phyloP scores from a whole-genome alignment of 2,329 filamentous ascomycete species.

The Aspergillus bombycis region DNA sequence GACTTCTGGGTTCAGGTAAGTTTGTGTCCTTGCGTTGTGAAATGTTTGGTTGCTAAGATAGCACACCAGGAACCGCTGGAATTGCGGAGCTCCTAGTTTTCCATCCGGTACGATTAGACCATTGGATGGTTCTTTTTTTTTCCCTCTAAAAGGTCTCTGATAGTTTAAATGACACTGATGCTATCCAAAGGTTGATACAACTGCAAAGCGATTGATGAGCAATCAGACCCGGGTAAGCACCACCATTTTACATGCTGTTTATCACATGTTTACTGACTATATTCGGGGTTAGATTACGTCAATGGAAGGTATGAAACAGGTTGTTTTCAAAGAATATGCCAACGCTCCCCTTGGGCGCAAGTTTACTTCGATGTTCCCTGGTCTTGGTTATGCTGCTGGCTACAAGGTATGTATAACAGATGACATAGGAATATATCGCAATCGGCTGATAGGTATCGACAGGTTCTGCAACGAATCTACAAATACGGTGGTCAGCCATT shows the following conservation, averaged over 20 bases:
- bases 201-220: slow-evolving; percentile 98
- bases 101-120: slow-evolving; percentile 68
- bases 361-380: slow-evolving; percentile 95
- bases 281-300: slow-evolving; percentile 56
- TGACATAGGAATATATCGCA: not conserved
- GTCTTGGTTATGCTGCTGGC: slow-evolving; percentile 93
- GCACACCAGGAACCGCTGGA: slow-evolving; percentile 74
- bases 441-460: slow-evolving; percentile 20
- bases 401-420: slow-evolving; percentile 71
- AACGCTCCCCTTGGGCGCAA: slow-evolving; percentile 70
- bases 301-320: slow-evolving; percentile 72
- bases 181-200: slow-evolving; percentile 79
- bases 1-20: slow-evolving; percentile 88
- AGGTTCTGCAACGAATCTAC: slow-evolving; percentile 93
- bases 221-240: slow-evolving; percentile 74
- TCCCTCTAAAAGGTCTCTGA: not conserved
- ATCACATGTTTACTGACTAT: slow-evolving; percentile 14
- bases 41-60: slow-evolving; percentile 20
- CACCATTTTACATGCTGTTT: not conserved
- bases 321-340: slow-evolving; percentile 93
- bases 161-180: slow-evolving; percentile 24
- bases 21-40: slow-evolving; percentile 3
- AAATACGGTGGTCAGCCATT: slow-evolving; percentile 98
- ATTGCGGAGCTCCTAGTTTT: slow-evolving; percentile 93
- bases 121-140: not conserved